Conservation (phyloP, 2,329 filamentous ascomycete species). For the Venturia aucupariae region DNA sequence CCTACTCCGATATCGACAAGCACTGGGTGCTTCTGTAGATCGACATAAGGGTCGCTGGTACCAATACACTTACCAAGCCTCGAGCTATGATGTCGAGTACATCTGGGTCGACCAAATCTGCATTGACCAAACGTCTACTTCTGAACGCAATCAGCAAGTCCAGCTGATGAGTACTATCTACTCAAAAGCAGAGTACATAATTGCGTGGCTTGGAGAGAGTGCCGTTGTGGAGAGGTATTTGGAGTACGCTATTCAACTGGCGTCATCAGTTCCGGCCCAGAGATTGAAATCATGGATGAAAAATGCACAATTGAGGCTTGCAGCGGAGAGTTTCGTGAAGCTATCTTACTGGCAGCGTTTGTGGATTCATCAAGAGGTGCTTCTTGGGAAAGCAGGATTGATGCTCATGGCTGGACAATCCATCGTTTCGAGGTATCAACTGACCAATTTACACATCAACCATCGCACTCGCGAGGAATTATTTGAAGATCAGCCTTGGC, state of each 20-base stretch:
- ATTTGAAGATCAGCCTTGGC: neutral
- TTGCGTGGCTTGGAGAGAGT: neutral
- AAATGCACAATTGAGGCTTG: neutral
- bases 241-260: neutral
- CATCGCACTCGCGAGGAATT: neutral
- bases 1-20: neutral
- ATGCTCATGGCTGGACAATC: neutral
- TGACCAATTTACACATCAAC: neutral
- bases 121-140: neutral
- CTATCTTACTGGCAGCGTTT: neutral
- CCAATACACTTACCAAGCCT: neutral
- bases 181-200: neutral
- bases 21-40: neutral
- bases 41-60: neutral
- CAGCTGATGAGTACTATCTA: conserved; percentile 1
- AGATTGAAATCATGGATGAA: neutral
- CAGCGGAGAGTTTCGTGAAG: neutral
- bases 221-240: neutral
- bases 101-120: conserved; percentile 6
- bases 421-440: neutral
- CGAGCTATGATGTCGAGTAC: neutral
- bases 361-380: conserved; percentile 5
- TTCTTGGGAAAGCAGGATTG: neutral
- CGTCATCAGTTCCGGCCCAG: neutral
- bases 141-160: conserved; percentile 1